Base-by-base conservation (phyloP, 257 asterid genomes). In the Gynochthodes officinalis region DNA sequence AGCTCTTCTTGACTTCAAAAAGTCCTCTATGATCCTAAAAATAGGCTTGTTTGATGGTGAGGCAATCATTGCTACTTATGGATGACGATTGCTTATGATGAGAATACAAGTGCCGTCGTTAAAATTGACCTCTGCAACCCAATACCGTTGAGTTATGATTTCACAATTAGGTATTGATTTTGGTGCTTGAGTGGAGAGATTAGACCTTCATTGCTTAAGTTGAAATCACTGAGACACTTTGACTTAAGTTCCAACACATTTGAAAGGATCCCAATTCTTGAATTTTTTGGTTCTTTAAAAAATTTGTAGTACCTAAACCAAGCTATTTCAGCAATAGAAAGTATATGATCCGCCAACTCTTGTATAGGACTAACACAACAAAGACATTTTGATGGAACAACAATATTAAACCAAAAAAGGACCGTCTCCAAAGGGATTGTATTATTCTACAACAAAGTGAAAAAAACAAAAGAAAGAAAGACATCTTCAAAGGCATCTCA, bases 141-240 rank as follows among this genome's bases (percentile, higher is more conserved):
- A 10, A 49, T 69, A 55, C 85, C 78, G 66, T 64, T 58, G 10
- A 42, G 42, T 62, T 52, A 60, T 12, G 43, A 19, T 33, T 16
- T 33, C 67, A 63, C 48, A 32, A 16, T 44, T 40, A 78, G 75
- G 77, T 75, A 79, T 73, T 83, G 81, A 72, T 68, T 76, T 71
- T 81, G 82, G 84, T 79, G 79, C 86, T 65, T 86, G 81, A 86
- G 89, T 81, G 89, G 89, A 54, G 87, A 75, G 66, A 81, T 86
- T 61, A 80, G 85, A 50, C 86, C 86, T 75, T 84, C 91, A 14
- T 59, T 82, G 73, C 6, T 75, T 52, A 81, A 81, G 35, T 75
- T 86, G 28, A 65, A 53, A 42, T 84, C 82, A 64, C 77, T 86
- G 74, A 75, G 52, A 52, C 28, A 78, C 61, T 70, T 85, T 32